Evolutionary conservation across 2,329 filamentous ascomycete species (phyloP).

Genomic region (Myriosclerotinia duriaeana): DNA sequence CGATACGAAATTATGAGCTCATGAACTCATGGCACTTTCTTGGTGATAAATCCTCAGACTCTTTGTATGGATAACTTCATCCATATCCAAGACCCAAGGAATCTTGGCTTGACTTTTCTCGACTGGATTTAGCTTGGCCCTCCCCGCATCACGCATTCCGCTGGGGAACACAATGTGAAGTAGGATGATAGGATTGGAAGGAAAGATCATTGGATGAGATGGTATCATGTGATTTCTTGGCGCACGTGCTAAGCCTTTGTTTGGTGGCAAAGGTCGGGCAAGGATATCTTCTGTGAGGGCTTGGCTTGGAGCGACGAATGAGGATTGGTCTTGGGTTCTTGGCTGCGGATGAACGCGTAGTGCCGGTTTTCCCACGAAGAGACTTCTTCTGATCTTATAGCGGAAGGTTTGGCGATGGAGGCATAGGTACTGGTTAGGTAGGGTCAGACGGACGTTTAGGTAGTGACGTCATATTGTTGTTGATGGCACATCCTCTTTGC

Average conservation of each 20-base stretch:
- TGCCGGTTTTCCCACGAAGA: not conserved
- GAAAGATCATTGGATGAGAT: not conserved
- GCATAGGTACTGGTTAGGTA: not conserved
- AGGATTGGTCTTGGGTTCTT: not conserved
- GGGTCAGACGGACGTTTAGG: not conserved
- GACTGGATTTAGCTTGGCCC: not conserved
- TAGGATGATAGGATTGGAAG: not conserved
- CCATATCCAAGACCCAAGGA: not conserved
- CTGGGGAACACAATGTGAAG: constrained; percentile 5
- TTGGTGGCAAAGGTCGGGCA: not conserved
- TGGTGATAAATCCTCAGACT: not conserved
- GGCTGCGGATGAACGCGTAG: not conserved
- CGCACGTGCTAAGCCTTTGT: constrained; percentile 9
- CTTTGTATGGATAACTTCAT: constrained; percentile 7
- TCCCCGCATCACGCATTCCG: constrained; percentile 12
- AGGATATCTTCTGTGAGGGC: not conserved
- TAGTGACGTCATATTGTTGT: not conserved
- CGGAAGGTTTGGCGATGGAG: not conserved
- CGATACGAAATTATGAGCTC: not conserved
- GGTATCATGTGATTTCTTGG: not conserved
- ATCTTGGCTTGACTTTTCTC: not conserved
- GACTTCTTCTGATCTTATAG: not conserved
- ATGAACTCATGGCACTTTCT: constrained; percentile 8
- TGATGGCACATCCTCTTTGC: not conserved
- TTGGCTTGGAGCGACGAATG: constrained; percentile 4